These are phyloP conservation scores for Hamigera avellanea DNA, from an alignment of 495 filamentous ascomycete genomes.

Conservation along the genomic window DNA sequence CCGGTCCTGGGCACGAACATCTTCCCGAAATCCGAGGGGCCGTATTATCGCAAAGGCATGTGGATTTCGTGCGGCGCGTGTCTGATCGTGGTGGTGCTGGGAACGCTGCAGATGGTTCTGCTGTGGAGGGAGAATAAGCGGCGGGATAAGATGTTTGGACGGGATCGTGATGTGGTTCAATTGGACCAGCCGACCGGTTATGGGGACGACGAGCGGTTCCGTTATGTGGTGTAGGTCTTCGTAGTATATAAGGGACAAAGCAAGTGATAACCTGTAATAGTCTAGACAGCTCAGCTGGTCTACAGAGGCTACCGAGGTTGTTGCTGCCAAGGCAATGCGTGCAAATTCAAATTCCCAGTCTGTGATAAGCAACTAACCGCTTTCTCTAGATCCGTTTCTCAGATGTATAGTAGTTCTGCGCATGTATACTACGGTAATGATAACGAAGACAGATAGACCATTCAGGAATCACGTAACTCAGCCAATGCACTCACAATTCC, in stretches of 20 bases:
- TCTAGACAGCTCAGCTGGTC: too few species aligned
- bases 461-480: slow-evolving; percentile 1
- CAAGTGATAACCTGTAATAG: too few species aligned
- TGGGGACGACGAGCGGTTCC: too few species aligned
- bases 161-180: too few species aligned
- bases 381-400: slow-evolving; percentile 18
- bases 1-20: slow-evolving; percentile 43
- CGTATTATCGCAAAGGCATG: slow-evolving; percentile 45
- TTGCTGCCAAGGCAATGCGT: too few species aligned
- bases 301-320: too few species aligned
- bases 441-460: slow-evolving; percentile 3
- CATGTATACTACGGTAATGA: slow-evolving; percentile 23
- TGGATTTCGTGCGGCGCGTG: slow-evolving; percentile 33
- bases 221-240: too few species aligned
- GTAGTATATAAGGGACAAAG: too few species aligned
- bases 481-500: slow-evolving; percentile 8
- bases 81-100: slow-evolving; percentile 19
- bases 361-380: slow-evolving; percentile 1
- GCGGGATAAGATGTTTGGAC: too few species aligned
- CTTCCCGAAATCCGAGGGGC: slow-evolving; percentile 38
- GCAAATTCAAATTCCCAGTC: not conserved
- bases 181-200: too few species aligned
- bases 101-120: too few species aligned
- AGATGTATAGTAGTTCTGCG: slow-evolving; percentile 12
- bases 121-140: too few species aligned